Base-by-base conservation (phyloP, 208 protist genomes). In the Leishmania lainsoni region DNA sequence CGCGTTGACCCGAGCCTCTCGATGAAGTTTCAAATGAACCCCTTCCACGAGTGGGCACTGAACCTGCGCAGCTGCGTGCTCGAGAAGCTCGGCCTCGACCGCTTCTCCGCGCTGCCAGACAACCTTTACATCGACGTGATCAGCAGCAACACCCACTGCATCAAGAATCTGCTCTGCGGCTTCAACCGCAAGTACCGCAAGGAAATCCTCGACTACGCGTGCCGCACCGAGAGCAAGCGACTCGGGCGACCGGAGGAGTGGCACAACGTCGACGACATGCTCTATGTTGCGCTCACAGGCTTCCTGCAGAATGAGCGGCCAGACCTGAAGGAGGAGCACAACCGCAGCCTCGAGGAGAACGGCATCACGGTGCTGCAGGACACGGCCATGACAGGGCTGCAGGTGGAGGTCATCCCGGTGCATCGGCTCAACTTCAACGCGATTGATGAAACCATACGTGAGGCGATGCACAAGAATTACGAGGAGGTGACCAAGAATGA, bases 61-160 rank as follows among this genome's bases (percentile, higher is more conserved):
- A 94, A 95, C 84, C 85, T 97, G 79, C 91, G 92, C 42, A 82
- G 83, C 14, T 92, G 87, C 72, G 89, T 95, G 59, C 82, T 95
- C 74, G 78, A 88, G 81, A 94, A 95, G 83, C 84, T 95, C 48
- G 91, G 88, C 32, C 87, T 95, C 42, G 88, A 90, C 79, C 81
- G 81, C 78, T 87, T 82, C 82, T 85, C 76, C 29, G 78, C 89
- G 35, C 82, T 92, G 39, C 92, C 91, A 8, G 73, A 95, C 48
- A 91, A 94, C 83, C 70, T 97, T 51, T 90, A 80, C 83, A 92
- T 98, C 65, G 93, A 98, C 82, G 87, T 98, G 14, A 83, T 98
- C 29, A 96, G 92, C 86, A 96, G 92, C 86, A 98, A 98, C 83
- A 97, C 92, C n/a, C 95, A 98, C 87, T 96, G 92, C 85, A 94